Percentiles rank a stretch among this genome's conserved stretches.
phyloP scores from a whole-genome alignment of 176 grass and related monocot genomes.

The Rhipidocladum racemiflorum region DNA sequence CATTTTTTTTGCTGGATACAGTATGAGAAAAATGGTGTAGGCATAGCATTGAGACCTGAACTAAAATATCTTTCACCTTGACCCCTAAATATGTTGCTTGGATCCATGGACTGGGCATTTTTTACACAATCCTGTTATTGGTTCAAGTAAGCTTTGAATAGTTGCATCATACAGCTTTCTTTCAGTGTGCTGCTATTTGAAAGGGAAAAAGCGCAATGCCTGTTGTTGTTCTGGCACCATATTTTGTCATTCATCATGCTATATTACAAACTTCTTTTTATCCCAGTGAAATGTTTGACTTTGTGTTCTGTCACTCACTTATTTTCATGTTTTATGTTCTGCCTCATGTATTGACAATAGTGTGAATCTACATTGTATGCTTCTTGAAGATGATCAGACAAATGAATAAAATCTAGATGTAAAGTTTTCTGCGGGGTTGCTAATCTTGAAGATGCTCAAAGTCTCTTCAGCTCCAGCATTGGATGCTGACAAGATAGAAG shows the following conservation, averaged over 20 bases:
- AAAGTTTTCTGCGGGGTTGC: conserved; percentile 3
- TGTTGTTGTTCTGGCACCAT: conserved; percentile 21
- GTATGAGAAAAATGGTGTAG: no score
- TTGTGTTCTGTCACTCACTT: not conserved
- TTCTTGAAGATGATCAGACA: conserved; percentile 21
- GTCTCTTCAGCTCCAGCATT: conserved; percentile 36
- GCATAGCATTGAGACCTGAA: no score
- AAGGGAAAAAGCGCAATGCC: not conserved
- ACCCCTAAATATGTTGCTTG: no score
- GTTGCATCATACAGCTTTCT: not conserved
- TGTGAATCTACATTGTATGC: conserved; percentile 4
- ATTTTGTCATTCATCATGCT: conserved; percentile 13
- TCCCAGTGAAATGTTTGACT: not conserved
- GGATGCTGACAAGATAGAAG: conserved; percentile 44
- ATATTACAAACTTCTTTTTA: conserved; percentile 6
- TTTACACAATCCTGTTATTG: not conserved
- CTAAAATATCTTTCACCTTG: no score
- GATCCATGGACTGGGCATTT: no score
- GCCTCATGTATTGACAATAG: conserved; percentile 8
- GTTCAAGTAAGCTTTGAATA: conserved; percentile 7
- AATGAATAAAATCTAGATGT: conserved; percentile 31
- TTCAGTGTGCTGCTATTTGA: conserved; percentile 4
- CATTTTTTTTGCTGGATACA: no score
- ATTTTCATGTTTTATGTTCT: conserved; percentile 11
- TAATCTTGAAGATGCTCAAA: conserved; percentile 48